phyloP scores from a whole-genome alignment of 148 eudicot species.

The Amaranthus palmeri region DNA sequence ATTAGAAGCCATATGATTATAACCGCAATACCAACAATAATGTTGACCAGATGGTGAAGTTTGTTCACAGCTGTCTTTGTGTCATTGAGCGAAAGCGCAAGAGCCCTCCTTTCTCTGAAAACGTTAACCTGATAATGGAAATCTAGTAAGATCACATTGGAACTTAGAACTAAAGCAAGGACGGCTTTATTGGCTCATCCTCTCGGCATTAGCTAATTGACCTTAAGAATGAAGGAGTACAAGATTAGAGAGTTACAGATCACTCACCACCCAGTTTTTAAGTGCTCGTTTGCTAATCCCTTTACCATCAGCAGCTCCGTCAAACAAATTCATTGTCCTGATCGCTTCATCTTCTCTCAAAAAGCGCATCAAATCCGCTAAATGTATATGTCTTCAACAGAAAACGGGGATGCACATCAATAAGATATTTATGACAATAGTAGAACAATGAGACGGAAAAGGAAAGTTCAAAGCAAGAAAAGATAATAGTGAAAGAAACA shows the following conservation, averaged over 20 bases:
- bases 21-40: slow-evolving; percentile 39
- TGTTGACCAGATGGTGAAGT: slow-evolving; percentile 60
- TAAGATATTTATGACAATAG: background rate
- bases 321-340: slow-evolving; percentile 52
- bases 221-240: background rate
- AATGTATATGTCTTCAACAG: slow-evolving; percentile 39
- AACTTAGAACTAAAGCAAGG: background rate
- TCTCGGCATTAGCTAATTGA: background rate
- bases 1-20: slow-evolving; percentile 64
- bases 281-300: slow-evolving; percentile 77
- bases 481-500: too few relatives aligned
- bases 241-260: background rate
- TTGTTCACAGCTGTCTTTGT: slow-evolving; percentile 85
- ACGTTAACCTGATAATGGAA: slow-evolving; percentile 47
- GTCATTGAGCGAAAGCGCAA: slow-evolving; percentile 73
- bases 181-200: background rate
- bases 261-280: slow-evolving; percentile 84
- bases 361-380: slow-evolving; percentile 75
- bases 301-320: slow-evolving; percentile 56
- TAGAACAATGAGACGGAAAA: background rate
- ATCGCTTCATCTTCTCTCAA: slow-evolving; percentile 73
- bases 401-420: background rate
- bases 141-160: too few relatives aligned
- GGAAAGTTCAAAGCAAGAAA: too few relatives aligned
- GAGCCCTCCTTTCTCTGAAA: slow-evolving; percentile 72